These are phyloP conservation scores for Ophiosphaerella herpotricha DNA, from an alignment of 2,329 filamentous ascomycete species.

Conservation along the genomic window DNA sequence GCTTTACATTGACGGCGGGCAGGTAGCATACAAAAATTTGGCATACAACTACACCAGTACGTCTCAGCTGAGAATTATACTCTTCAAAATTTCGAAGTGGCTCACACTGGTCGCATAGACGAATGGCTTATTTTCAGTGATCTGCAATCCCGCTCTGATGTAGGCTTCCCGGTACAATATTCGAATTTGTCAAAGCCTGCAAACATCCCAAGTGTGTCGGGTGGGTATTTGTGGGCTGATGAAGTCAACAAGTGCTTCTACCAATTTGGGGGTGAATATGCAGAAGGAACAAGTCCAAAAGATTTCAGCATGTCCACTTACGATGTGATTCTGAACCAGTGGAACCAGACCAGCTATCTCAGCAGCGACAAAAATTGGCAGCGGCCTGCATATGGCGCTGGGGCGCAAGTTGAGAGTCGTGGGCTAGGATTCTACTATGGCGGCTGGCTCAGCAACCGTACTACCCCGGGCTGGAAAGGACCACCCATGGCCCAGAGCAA, in stretches of 20 bases:
- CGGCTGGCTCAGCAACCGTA: conserved; percentile 63
- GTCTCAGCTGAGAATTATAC: conserved; percentile 24
- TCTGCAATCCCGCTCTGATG: conserved; percentile 50
- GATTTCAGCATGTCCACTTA: conserved; percentile 61
- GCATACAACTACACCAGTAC: conserved; percentile 57
- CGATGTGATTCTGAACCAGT: conserved; percentile 61
- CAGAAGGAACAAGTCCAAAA: conserved; percentile 44
- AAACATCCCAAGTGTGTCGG: conserved; percentile 57
- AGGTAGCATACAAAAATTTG: conserved; percentile 38
- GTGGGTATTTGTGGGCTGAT: conserved; percentile 63
- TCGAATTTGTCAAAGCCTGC: conserved; percentile 64
- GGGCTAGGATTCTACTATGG: conserved; percentile 67
- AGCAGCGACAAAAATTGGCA: conserved; percentile 44
- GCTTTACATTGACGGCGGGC: conserved; percentile 64
- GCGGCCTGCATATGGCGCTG: conserved; percentile 62
- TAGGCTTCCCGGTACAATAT: conserved; percentile 58
- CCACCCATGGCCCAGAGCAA: conserved; percentile 55
- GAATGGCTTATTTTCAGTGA: conserved; percentile 63
- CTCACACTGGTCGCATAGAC: conserved; percentile 47
- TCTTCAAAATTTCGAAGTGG: not conserved
- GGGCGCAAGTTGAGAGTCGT: conserved; percentile 58
- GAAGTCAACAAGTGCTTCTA: conserved; percentile 67
- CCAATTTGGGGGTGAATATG: conserved; percentile 64
- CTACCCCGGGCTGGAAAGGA: conserved; percentile 58
- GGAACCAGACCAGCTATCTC: conserved; percentile 55